phyloP scores from a whole-genome alignment of 2,329 filamentous ascomycete genomes.

The Fusarium xylarioides region DNA sequence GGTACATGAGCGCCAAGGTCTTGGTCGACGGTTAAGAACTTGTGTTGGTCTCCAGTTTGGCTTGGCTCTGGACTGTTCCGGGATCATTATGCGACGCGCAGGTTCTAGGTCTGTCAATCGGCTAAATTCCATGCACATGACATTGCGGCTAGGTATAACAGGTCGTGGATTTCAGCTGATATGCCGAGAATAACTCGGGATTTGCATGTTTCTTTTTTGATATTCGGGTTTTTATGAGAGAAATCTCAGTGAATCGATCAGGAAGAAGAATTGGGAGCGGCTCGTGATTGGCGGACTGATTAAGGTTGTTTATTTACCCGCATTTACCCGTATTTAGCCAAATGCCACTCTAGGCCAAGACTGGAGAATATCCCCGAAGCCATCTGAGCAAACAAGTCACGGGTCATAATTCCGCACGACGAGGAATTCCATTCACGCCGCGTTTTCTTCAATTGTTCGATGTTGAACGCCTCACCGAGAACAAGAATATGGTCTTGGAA shows the following conservation, averaged over 20 bases:
- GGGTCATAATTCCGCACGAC: neutral
- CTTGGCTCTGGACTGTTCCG: slow-evolving; percentile 3
- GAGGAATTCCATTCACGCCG: neutral
- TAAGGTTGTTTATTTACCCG: slow-evolving; percentile 19
- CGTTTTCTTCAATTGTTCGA: neutral
- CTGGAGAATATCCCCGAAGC: slow-evolving; percentile 10
- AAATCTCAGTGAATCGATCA: neutral
- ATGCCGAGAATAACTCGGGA: neutral
- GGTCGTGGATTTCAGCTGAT: neutral
- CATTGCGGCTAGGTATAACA: neutral
- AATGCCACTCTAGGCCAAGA: slow-evolving; percentile 5
- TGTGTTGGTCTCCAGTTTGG: slow-evolving; percentile 6
- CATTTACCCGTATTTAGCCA: slow-evolving; percentile 28
- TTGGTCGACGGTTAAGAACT: slow-evolving; percentile 6
- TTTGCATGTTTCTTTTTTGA: neutral
- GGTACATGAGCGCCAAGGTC: slow-evolving; percentile 11
- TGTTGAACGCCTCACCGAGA: fast-evolving
- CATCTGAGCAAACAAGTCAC: neutral
- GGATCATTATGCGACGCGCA: slow-evolving; percentile 11
- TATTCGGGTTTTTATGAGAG: neutral
- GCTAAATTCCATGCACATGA: slow-evolving; percentile 1
- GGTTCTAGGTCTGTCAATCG: neutral
- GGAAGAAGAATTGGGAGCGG: neutral
- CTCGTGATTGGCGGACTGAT: slow-evolving; percentile 4
- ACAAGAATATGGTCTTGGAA: neutral